Base-by-base conservation (phyloP, 2,329 filamentous ascomycete species). In the Zymoseptoria passerinii region DNA sequence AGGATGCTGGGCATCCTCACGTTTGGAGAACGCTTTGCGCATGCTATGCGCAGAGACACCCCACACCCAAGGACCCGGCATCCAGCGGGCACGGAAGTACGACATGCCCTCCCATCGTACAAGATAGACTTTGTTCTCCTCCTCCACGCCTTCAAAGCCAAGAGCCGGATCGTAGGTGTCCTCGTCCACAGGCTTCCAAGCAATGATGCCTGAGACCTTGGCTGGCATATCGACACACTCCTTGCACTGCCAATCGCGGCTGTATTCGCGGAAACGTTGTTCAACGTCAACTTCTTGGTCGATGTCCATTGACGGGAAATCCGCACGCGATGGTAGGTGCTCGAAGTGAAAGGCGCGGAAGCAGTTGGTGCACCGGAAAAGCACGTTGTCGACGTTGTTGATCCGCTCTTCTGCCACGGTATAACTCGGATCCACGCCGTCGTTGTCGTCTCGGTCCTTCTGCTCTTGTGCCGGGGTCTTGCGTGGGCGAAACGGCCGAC, bases 121-220 rank as follows among this genome's bases (percentile, higher is more conserved):
- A 2, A 99, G 81, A 68, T 97, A 99, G 65, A 96, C 90, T 64
- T 92, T 92, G n/a, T 88, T 80, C 56, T 90, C 87, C 68, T 94
- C 87, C 9, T 75, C 73, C n/a, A 89, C 75, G 55, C 82, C 75
- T 28, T 83, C 75, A 52, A 80, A 78, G 1, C 77, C 75, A 55
- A 80, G 76, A 1, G 80, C 82, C 3, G 78, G 69, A 13, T 75
- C 72, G 65, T 87, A 86, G 1, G 73, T 74, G 10, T 83, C 77
- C 23, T 81, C 75, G 65, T 88, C 77, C 0, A 78, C 71, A 0
- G 90, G 90, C 59, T 92, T 85, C 94, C 94, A 99, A 13, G 92
- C 91, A 55, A 97, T 86, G 5, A 99, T 74, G n/a, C 80, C 79
- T 58, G 88, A 83, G 16, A 96, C 83, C 67, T 92, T 92, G 23